phyloP scores from a whole-genome alignment of 805 yeast species.

The Huiozyma naganishii region DNA sequence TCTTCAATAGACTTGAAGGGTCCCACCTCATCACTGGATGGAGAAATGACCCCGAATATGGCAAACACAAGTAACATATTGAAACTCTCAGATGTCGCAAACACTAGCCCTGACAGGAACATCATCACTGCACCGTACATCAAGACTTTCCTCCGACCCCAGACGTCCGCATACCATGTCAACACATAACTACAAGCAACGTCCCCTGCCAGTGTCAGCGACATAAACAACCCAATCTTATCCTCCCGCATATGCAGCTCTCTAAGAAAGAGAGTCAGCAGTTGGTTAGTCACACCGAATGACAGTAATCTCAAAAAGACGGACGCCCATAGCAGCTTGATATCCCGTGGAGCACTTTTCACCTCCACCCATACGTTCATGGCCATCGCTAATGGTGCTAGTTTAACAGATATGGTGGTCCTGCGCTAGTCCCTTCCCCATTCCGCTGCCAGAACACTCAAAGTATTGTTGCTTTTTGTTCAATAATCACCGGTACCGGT shows the following conservation, averaged over 20 bases:
- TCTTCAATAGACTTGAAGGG: constrained; percentile 85
- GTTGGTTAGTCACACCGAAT: constrained; percentile 72
- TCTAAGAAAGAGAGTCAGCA: constrained; percentile 55
- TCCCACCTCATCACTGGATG: constrained; percentile 84
- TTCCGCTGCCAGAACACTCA: not conserved
- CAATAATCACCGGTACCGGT: not conserved
- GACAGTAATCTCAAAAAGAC: constrained; percentile 63
- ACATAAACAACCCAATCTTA: constrained; percentile 69
- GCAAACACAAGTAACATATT: constrained; percentile 56
- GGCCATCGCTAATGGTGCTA: no score
- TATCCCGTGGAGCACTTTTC: constrained; percentile 37
- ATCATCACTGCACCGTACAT: constrained; percentile 54
- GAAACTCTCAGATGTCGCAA: constrained; percentile 46
- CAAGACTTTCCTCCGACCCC: constrained; percentile 62
- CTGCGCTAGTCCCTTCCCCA: not conserved
- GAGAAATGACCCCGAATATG: constrained; percentile 74
- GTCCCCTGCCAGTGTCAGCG: constrained; percentile 71
- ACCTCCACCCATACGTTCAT: constrained; percentile 13
- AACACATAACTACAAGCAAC: constrained; percentile 56
- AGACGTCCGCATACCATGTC: constrained; percentile 65
- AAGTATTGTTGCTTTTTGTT: no score
- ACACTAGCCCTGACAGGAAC: constrained; percentile 55
- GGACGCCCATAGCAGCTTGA: constrained; percentile 53
- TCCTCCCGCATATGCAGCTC: constrained; percentile 44
- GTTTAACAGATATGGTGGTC: not conserved